These are phyloP conservation scores for Candida verbasci DNA, from an alignment of 805 yeast genomes.

Conservation along the genomic window DNA sequence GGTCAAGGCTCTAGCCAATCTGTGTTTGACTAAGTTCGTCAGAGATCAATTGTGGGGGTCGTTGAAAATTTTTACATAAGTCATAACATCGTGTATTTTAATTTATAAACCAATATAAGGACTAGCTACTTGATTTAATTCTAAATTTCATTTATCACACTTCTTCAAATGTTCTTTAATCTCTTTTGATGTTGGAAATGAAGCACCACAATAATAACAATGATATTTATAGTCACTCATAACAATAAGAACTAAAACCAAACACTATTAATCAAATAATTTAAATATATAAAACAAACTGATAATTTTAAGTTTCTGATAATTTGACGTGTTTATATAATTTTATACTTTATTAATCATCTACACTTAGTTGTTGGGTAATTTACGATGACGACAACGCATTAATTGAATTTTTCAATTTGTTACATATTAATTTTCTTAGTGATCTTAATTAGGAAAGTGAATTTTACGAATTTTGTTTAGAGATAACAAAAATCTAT, in stretches of 20 bases:
- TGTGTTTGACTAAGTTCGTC: no score
- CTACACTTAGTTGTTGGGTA: neutral
- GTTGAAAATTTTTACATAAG: no score
- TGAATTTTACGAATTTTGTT: neutral
- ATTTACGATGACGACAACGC: neutral
- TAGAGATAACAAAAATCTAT: no score
- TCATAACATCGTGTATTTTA: no score
- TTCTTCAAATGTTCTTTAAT: slow-evolving; percentile 1
- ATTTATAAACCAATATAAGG: no score
- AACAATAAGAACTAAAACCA: no score
- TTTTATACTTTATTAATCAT: no score
- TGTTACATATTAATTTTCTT: neutral
- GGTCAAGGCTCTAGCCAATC: no score
- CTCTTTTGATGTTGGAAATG: slow-evolving; percentile 1
- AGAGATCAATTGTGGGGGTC: no score
- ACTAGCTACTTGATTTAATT: no score
- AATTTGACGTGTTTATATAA: no score
- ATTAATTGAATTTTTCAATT: neutral
- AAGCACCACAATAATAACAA: slow-evolving; percentile 3
- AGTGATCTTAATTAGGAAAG: neutral
- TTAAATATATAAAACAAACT: neutral
- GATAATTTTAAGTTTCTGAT: no score
- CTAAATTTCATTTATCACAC: slow-evolving; percentile 3
- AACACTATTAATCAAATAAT: neutral
- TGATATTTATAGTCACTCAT: slow-evolving; percentile 4